phyloP scores from a whole-genome alignment of 73 alveolate species.

The Paramecium primaurelia region DNA sequence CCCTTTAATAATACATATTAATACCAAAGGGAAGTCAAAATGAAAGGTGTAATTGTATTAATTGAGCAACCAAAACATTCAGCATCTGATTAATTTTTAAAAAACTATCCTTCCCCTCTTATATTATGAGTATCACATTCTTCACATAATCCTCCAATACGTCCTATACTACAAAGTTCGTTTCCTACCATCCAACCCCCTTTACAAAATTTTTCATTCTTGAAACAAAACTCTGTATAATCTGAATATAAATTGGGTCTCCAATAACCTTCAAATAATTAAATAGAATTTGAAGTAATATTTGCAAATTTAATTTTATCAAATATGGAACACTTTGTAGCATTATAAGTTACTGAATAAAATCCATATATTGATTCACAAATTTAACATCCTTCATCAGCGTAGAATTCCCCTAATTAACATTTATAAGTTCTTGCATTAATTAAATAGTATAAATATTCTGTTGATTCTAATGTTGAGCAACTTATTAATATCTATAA shows the following conservation, averaged over 20 bases:
- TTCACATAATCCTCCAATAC: conserved; percentile 48
- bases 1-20: background rate
- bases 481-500: background rate
- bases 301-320: background rate
- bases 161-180: background rate
- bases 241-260: background rate
- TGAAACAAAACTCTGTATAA: background rate
- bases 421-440: background rate
- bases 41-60: background rate
- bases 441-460: background rate
- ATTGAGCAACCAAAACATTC: background rate
- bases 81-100: background rate
- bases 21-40: background rate
- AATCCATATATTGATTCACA: background rate
- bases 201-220: background rate
- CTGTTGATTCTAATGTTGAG: background rate
- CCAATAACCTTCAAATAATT: background rate
- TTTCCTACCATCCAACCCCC: conserved; percentile 36
- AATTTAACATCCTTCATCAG: background rate
- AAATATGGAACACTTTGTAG: background rate
- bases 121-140: conserved; percentile 20
- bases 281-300: background rate
- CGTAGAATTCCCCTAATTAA: background rate
- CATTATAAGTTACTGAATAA: background rate
- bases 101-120: background rate